These are phyloP conservation scores for Tulasnella sp. DNA, from an alignment of 768 basidiomycete genomes.

Conservation along the genomic window DNA sequence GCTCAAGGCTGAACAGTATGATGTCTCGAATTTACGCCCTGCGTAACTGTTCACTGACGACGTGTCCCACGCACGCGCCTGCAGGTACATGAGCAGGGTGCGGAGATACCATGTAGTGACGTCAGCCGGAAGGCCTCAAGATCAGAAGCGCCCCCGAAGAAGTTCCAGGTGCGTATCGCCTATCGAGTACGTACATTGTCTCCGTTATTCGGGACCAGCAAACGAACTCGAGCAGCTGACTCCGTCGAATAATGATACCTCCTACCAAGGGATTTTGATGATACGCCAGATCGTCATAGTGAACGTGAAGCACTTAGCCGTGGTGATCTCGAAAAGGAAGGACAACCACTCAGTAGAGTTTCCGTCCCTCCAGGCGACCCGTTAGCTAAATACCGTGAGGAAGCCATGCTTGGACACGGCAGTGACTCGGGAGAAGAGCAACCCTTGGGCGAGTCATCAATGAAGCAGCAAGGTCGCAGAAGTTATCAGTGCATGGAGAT, in stretches of 20 bases:
- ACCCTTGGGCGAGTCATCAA: neutral
- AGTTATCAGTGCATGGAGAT: slow-evolving; percentile 8
- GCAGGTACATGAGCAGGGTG: neutral
- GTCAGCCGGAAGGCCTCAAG: neutral
- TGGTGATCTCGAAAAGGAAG: neutral
- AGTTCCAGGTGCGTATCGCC: neutral
- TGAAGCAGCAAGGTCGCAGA: neutral
- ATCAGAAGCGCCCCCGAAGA: neutral
- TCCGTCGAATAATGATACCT: too few relatives aligned
- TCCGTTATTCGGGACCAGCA: neutral
- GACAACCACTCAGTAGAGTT: neutral
- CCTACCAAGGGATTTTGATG: neutral
- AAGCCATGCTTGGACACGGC: slow-evolving; percentile 7
- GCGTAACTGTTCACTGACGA: neutral
- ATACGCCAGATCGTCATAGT: neutral
- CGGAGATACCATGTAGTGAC: neutral
- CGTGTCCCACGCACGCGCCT: neutral
- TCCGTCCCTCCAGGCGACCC: neutral
- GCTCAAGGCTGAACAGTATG: slow-evolving; percentile 7
- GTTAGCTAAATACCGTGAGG: neutral
- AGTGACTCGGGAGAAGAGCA: neutral
- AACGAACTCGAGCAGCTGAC: neutral
- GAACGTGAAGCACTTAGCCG: neutral
- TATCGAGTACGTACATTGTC: neutral
- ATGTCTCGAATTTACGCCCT: neutral